Percentiles rank a stretch among this genome's conserved stretches.
Conservation (phyloP, 1,284 basidiomycete species). For the Cryptococcus jaspeensis region DNA sequence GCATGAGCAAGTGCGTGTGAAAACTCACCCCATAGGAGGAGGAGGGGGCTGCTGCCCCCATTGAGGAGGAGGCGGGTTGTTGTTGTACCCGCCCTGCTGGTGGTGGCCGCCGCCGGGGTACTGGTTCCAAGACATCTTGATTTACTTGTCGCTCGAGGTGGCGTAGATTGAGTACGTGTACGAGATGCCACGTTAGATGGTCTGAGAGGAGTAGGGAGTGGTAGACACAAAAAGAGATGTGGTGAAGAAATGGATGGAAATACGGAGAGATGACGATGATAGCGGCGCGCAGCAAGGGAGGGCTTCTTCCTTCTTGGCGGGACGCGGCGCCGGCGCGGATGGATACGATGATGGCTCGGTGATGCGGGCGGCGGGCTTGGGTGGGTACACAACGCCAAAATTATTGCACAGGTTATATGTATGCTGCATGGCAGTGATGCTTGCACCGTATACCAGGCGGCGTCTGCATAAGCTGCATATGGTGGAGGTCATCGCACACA, state of each 20-base stretch:
- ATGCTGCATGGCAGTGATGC: no score
- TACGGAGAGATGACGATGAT: not conserved
- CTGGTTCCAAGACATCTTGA: constrained; percentile 36
- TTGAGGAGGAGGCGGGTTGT: constrained; percentile 19
- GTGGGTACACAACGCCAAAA: not conserved
- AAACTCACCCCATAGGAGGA: constrained; percentile 13
- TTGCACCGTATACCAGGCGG: no score
- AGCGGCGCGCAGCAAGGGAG: not conserved
- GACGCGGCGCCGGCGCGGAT: not conserved
- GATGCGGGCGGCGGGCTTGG: not conserved
- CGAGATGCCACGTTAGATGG: not conserved
- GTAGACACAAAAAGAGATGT: not conserved
- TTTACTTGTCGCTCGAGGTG: no score
- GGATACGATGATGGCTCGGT: not conserved
- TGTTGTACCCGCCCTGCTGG: constrained; percentile 17
- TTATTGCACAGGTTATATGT: no score
- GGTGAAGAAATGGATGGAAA: not conserved
- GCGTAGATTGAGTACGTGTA: not conserved
- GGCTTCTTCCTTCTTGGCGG: no score
- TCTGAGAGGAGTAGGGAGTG: not conserved
- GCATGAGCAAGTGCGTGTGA: no score
- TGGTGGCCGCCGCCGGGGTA: constrained; percentile 33
- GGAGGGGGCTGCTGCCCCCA: constrained; percentile 19
- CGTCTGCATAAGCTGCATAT: no score
- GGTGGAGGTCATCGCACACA: no score